phyloP scores from a whole-genome alignment of 352 stramenopile species.

The Lagenidium sp. region DNA sequence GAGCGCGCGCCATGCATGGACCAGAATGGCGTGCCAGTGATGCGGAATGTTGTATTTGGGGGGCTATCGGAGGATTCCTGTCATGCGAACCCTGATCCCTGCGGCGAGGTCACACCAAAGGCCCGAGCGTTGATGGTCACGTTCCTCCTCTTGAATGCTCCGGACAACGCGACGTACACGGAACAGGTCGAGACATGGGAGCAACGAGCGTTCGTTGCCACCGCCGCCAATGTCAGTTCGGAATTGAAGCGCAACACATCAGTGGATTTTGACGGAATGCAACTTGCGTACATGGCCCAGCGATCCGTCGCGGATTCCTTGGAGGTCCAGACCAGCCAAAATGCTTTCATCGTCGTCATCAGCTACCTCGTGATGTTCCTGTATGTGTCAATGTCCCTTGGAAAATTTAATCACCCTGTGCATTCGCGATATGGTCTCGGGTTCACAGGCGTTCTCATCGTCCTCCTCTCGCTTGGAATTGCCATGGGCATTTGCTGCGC shows the following conservation, averaged over 20 bases:
- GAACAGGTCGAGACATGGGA: constrained; percentile 72
- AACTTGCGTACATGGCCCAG: constrained; percentile 81
- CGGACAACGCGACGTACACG: constrained; percentile 69
- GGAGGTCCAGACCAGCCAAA: constrained; percentile 78
- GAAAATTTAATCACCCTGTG: constrained; percentile 52
- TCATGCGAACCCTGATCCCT: constrained; percentile 77
- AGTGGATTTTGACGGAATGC: constrained; percentile 31
- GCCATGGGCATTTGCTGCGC: constrained; percentile 60
- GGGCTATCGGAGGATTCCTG: constrained; percentile 50
- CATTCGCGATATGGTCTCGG: constrained; percentile 75
- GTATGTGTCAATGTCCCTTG: constrained; percentile 83
- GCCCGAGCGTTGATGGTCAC: constrained; percentile 82
- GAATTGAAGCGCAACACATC: constrained; percentile 2
- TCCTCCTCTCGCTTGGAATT: constrained; percentile 66
- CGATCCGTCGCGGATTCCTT: constrained; percentile 80
- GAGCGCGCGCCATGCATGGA: constrained; percentile 76
- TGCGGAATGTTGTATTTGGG: constrained; percentile 85
- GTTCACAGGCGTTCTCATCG: constrained; percentile 79
- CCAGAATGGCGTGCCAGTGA: constrained; percentile 84
- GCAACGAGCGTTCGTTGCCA: constrained; percentile 57
- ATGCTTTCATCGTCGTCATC: constrained; percentile 82
- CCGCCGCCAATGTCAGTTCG: constrained; percentile 10
- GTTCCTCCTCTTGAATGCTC: constrained; percentile 78
- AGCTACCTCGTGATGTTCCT: constrained; percentile 89
- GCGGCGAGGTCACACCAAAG: constrained; percentile 61